Base-by-base conservation (phyloP, 1,139 yeast genomes). In the Williopsis jadinii region DNA sequence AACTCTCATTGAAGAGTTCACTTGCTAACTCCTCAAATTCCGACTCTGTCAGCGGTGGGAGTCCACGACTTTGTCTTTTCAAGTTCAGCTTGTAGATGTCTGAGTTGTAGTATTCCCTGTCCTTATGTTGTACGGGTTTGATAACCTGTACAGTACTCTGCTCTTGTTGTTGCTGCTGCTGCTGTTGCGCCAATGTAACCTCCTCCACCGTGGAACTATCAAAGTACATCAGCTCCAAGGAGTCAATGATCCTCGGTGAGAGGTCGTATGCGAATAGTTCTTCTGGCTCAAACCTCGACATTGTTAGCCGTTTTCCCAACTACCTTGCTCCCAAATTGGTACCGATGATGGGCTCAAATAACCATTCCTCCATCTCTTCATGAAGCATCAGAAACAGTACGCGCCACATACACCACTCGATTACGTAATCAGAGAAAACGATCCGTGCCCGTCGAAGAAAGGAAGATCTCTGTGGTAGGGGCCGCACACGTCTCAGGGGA, bases 1-100 rank as follows among this genome's bases (percentile, higher is more conserved):
- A 68, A 58, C 84, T 76, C 42, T 73, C 82, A 14, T 76, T 73
- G 9, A 15, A 19, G 41, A 71, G 64, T 31, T 67, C 68, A 38
- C 76, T 82, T 9, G 14, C 29, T 11, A 78, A 50, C 11, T 63
- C 62, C 30, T 80, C 84, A 51, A 83, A 84, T 53, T 81, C 79
- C 2, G 64, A 71, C 51, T 77, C 85, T 3, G 71, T 62, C 28
- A 84, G 59, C 1, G 77, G 67, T 1, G 68, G 61, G 39, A 74
- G 63, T 3, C 73, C 71, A 32, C 66, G 63, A 35, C 74, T 54
- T 26, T 66, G 60, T 48, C 92, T 65, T 56, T 78, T 80, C 42
- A 77, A 54, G 55, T 85, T 85, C 54, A 70, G 72, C 37, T 78
- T 67, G 53, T 82, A 82, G 31, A 71, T 68, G 52, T 82, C 87